Conservation (phyloP, 2,329 filamentous ascomycete species). For the Ciborinia camelliae region DNA sequence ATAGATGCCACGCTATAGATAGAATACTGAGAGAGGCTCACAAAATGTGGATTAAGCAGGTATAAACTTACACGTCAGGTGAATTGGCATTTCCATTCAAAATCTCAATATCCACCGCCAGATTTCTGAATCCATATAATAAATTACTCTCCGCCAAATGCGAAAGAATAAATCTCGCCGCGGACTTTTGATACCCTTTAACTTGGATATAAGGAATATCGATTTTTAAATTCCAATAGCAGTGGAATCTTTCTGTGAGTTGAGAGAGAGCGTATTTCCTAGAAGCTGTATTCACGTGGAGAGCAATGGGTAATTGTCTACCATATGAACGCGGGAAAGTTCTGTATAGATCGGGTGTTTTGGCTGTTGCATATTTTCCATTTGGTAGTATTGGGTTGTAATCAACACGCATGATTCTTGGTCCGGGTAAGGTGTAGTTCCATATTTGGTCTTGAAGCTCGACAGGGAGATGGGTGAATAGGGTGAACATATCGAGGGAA, state of each 20-base stretch:
- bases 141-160: neutral
- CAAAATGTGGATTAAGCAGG: neutral
- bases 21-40: neutral
- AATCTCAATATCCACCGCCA: neutral
- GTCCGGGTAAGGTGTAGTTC: neutral
- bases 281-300: neutral
- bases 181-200: neutral
- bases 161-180: neutral
- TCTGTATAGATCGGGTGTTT: neutral
- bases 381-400: neutral
- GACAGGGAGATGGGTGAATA: neutral
- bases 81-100: neutral
- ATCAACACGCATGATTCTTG: neutral
- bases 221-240: constrained; percentile 12
- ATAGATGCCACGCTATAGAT: neutral
- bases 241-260: constrained; percentile 3
- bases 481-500: neutral
- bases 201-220: constrained; percentile 4
- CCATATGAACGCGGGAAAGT: neutral
- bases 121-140: constrained; percentile 6
- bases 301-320: neutral
- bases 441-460: constrained; percentile 8
- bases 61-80: neutral
- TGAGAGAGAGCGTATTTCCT: neutral
- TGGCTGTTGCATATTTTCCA: neutral